phyloP scores from a whole-genome alignment of 1,284 basidiomycete genomes.

The Trichosporon sp. region DNA sequence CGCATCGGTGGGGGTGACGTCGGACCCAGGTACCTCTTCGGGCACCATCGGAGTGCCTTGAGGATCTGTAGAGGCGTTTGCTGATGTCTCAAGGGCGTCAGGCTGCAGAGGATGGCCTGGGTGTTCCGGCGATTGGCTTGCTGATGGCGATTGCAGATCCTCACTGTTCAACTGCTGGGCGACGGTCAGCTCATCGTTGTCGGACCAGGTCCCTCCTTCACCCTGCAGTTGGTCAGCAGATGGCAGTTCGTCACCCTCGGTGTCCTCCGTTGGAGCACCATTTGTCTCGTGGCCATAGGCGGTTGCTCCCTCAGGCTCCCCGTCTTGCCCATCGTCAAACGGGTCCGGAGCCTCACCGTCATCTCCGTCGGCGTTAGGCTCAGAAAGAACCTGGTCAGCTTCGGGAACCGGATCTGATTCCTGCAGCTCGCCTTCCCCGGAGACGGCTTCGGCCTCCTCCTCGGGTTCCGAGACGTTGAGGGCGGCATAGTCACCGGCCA shows the following conservation, averaged over 20 bases:
- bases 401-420: no score
- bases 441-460: neutral
- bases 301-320: neutral
- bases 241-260: neutral
- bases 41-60: no score
- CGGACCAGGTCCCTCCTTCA: neutral
- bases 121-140: neutral
- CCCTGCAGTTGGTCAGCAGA: neutral
- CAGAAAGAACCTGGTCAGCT: no score
- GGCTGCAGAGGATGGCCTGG: no score
- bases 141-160: neutral
- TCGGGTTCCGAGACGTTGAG: neutral
- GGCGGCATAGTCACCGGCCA: neutral
- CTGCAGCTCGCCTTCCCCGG: neutral
- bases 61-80: no score
- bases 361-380: neutral
- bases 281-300: no score
- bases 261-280: neutral
- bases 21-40: no score
- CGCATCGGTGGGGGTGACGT: neutral
- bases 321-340: neutral
- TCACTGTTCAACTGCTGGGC: neutral
- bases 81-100: no score
- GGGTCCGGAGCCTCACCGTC: neutral
- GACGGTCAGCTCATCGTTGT: neutral